These are phyloP conservation scores for Salvia splendens DNA, from an alignment of 257 asterid genomes.

Conservation along the genomic window DNA sequence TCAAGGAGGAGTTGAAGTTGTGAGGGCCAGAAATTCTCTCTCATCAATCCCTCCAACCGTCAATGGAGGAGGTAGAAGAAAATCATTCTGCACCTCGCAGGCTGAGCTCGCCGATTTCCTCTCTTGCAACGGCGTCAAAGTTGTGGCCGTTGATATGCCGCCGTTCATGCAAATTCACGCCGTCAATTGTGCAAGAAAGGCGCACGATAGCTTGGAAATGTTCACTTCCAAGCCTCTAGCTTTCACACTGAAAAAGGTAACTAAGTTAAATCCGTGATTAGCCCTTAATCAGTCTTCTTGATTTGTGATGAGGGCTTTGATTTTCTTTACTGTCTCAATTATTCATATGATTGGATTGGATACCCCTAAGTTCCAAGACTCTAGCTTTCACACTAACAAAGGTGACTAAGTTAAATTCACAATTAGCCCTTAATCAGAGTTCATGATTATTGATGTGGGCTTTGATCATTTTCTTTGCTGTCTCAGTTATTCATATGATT, in stretches of 20 bases:
- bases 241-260: constrained; percentile 80
- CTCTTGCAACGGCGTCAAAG: constrained; percentile 65
- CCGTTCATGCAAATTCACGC: constrained; percentile 97
- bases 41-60: constrained; percentile 38
- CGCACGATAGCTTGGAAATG: constrained; percentile 91
- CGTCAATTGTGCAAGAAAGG: constrained; percentile 83
- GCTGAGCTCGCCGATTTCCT: constrained; percentile 74
- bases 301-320: no score
- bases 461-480: no score
- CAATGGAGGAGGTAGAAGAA: constrained; percentile 51
- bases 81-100: constrained; percentile 67
- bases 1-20: constrained; percentile 32
- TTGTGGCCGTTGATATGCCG: constrained; percentile 95
- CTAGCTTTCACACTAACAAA: no score
- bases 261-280: no score
- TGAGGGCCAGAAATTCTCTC: constrained; percentile 36
- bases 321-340: no score
- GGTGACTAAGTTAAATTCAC: no score
- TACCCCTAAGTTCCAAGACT: no score
- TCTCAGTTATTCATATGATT: no score
- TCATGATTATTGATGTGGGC: no score
- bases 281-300: no score
- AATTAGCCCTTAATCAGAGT: no score
- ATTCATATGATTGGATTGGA: no score
- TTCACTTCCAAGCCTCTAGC: constrained; percentile 94